A percentile compares a stretch with the other conserved stretches of the same genome.
Evolutionary conservation across 2,329 filamentous ascomycete species (phyloP).

Genomic region (Penicillium fuscoglaucum): DNA sequence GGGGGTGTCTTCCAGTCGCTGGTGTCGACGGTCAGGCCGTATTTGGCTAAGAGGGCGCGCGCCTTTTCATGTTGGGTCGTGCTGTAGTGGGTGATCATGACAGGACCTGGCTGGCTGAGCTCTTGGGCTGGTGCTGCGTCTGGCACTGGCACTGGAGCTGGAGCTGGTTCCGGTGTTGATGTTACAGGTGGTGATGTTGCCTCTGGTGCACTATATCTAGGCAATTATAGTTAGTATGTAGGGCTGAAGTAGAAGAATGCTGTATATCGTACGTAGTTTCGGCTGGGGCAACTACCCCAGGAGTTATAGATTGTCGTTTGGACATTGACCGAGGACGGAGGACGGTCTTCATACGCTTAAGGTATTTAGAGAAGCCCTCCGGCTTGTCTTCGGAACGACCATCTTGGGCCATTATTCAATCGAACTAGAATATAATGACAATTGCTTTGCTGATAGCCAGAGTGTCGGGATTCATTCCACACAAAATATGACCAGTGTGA

Average conservation of each 20-base stretch:
- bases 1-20: constrained; percentile 43
- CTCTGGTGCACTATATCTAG: not conserved
- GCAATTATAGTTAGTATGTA: not conserved
- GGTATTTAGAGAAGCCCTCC: constrained; percentile 41
- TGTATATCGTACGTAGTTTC: constrained; percentile 20
- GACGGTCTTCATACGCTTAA: constrained; percentile 43
- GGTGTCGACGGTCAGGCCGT: constrained; percentile 46
- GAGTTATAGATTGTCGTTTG: constrained; percentile 30
- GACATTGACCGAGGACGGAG: constrained; percentile 34
- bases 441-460: constrained; percentile 14
- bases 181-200: not conserved
- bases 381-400: constrained; percentile 24
- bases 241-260: not conserved
- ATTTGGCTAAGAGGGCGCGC: constrained; percentile 49
- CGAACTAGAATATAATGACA: constrained; percentile 15
- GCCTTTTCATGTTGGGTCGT: constrained; percentile 46
- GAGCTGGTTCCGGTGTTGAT: not conserved
- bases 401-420: constrained; percentile 30
- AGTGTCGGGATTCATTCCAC: constrained; percentile 18
- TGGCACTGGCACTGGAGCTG: constrained; percentile 1
- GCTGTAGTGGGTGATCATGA: constrained; percentile 35
- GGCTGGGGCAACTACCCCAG: constrained; percentile 17
- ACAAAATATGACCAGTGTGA: not conserved
- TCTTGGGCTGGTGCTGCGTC: constrained; percentile 15
- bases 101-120: constrained; percentile 12